Evolutionary conservation across 352 stramenopile genomes (phyloP), one percentile per base, ranked within the genome.

Genomic region (Globisporangium mamillatum): DNA sequence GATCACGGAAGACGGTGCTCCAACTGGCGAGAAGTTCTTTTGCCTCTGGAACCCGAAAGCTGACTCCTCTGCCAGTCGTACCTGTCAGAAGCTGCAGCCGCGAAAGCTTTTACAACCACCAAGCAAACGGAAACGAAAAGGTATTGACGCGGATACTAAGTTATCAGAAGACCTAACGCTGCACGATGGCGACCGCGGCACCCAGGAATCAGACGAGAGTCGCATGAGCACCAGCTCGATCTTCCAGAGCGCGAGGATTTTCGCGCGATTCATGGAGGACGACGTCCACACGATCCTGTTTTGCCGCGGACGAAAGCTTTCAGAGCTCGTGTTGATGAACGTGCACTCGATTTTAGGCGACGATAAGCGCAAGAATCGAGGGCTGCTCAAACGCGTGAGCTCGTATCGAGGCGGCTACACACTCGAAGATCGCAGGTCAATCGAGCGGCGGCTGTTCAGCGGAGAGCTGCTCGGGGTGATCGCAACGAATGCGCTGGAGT

Each of bases 391-490:
- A n/a, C 67, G 69, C 24, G 82, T 99, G 16, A 94, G 97, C 64
- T 93, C 88, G 0, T 99, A 99, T 74, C 86, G 97, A 38, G 98
- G 97, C 34, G 98, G 98, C 1, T 99, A 99, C 81, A 97, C 91
- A 1, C 81, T 90, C 34, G 79, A 90, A 8, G 88, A 98, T 22
- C 81, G 98, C 5, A 84, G 97, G 29, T 78, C 78, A 12, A 99
- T 99, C 63, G 98, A 99, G 78, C 69, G 88, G 4, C 76, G 88
- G n/a, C 79, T 99, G 8, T 99, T 99, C 74, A 75, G 79, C 62
- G 92, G 93, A n/a, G 80, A 98, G 16, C 81, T 99, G 5, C 74
- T 98, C 36, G 97, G 94, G 24, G 95, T 99, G 8, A 94, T 98
- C 14, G 94, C 95, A 0, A 99, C 97, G 7, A 98, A 95, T 70